Evolutionary conservation across 2,329 filamentous ascomycete genomes (phyloP).

Genomic region (Alternaria gaisen): DNA sequence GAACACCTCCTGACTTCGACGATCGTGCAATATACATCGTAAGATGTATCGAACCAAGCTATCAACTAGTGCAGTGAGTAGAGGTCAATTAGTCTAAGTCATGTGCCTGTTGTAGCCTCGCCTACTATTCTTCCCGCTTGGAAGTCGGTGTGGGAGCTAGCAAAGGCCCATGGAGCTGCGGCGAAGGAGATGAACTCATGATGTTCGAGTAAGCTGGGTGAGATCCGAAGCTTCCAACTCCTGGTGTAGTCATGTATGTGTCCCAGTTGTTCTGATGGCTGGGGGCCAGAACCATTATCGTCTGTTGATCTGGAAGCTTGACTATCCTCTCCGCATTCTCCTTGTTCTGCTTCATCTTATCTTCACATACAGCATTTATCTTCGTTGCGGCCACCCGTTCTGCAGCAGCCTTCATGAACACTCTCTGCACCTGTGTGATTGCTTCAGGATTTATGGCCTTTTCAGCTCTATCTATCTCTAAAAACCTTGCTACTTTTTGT

Average conservation of each 20-base stretch:
- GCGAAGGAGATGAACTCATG: constrained; percentile 1
- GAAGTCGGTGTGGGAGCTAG: neutral
- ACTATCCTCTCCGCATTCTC: neutral
- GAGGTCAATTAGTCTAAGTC: neutral
- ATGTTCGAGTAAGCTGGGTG: constrained; percentile 8
- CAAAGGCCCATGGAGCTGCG: neutral
- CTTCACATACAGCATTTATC: neutral
- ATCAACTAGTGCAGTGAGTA: neutral
- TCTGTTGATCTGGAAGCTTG: neutral
- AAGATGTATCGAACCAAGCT: neutral
- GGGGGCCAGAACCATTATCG: neutral
- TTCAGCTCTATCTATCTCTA: neutral
- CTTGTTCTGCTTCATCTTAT: neutral
- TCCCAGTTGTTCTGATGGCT: neutral
- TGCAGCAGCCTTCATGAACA: neutral
- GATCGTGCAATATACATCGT: neutral
- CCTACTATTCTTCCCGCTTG: neutral
- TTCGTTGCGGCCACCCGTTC: neutral
- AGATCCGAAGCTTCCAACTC: neutral
- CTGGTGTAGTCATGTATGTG: neutral
- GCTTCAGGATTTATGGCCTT: neutral
- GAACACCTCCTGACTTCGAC: neutral
- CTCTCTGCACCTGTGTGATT: neutral
- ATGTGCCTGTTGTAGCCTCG: neutral
- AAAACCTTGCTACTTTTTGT: neutral